These are phyloP conservation scores for Chionographis japonica DNA, from an alignment of 106 monocot genomes.

Conservation along the genomic window DNA sequence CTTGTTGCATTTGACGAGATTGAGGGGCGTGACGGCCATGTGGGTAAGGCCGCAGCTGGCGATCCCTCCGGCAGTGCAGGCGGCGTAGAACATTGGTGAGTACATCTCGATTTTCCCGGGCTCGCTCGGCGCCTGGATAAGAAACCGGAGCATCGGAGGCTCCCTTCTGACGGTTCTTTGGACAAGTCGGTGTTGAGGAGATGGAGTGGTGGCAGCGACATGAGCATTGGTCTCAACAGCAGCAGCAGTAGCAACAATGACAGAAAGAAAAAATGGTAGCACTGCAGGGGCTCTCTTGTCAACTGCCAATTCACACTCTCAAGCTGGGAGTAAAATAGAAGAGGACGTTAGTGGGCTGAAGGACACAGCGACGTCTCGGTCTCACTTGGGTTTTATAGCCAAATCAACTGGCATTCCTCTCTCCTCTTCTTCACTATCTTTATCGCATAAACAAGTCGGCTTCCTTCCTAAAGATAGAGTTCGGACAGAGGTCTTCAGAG, in stretches of 20 bases:
- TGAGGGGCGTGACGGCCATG: too few relatives aligned
- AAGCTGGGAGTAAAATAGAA: constrained; percentile 22
- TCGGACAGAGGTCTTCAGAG: constrained; percentile 6
- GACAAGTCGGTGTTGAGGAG: constrained; percentile 82
- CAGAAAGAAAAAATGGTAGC: constrained; percentile 45
- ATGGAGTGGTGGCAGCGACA: constrained; percentile 98
- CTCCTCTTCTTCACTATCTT: background rate
- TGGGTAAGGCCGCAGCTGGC: too few relatives aligned
- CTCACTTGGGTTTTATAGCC: constrained; percentile 27
- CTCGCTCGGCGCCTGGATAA: constrained; percentile 21
- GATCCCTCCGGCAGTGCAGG: too few relatives aligned
- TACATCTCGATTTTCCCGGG: too few relatives aligned
- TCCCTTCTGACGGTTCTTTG: constrained; percentile 63
- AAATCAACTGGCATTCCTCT: constrained; percentile 10
- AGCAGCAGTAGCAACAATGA: constrained; percentile 39
- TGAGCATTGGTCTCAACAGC: constrained; percentile 77
- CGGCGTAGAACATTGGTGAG: too few relatives aligned
- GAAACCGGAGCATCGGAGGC: constrained; percentile 67
- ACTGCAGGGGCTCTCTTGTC: too few relatives aligned
- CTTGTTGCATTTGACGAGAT: too few relatives aligned
- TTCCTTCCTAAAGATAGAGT: constrained; percentile 10
- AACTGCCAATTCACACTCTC: constrained; percentile 24
- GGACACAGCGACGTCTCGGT: constrained; percentile 40
- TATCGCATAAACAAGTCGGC: constrained; percentile 12
- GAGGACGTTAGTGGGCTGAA: constrained; percentile 22